A percentile compares a stretch with the other conserved stretches of the same genome.
Evolutionary conservation across 2,329 filamentous ascomycete species (phyloP).

Genomic region (Talaromyces verruculosus): DNA sequence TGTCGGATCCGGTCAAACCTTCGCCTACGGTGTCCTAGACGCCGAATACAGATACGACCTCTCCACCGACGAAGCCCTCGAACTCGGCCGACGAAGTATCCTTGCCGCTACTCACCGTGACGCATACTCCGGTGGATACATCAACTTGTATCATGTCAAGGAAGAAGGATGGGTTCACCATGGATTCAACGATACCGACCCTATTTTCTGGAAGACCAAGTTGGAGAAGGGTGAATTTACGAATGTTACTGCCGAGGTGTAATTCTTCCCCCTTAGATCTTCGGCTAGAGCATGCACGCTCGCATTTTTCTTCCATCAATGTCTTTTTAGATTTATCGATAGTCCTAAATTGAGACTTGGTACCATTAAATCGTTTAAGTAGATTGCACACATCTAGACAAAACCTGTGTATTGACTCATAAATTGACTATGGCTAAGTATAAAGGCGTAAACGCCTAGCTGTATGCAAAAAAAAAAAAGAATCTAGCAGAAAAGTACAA

Average conservation of each 20-base stretch:
- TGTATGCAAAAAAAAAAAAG: constrained; percentile 13
- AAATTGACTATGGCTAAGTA: background rate
- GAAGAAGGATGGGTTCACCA: constrained; percentile 99
- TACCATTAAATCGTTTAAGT: background rate
- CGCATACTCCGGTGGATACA: constrained; percentile 97
- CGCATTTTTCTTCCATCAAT: background rate
- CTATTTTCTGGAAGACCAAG: constrained; percentile 99
- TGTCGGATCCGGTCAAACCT: constrained; percentile 96
- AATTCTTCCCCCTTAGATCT: constrained; percentile 17
- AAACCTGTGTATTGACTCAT: background rate
- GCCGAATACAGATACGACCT: constrained; percentile 92
- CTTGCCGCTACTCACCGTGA: constrained; percentile 94
- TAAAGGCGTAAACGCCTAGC: constrained; percentile 15
- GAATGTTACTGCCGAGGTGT: constrained; percentile 78
- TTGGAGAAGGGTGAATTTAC: constrained; percentile 97
- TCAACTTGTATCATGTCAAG: constrained; percentile 99
- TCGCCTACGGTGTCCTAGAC: constrained; percentile 96
- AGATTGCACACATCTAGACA: background rate
- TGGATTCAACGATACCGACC: constrained; percentile 96
- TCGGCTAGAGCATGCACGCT: background rate
- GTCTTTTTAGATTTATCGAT: constrained; percentile 5
- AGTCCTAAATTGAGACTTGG: background rate
- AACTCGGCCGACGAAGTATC: constrained; percentile 88
- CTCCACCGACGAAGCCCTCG: constrained; percentile 80
- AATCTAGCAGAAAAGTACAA: background rate